Conservation (phyloP, 169 alveolate species). For the Babesia divergens region DNA sequence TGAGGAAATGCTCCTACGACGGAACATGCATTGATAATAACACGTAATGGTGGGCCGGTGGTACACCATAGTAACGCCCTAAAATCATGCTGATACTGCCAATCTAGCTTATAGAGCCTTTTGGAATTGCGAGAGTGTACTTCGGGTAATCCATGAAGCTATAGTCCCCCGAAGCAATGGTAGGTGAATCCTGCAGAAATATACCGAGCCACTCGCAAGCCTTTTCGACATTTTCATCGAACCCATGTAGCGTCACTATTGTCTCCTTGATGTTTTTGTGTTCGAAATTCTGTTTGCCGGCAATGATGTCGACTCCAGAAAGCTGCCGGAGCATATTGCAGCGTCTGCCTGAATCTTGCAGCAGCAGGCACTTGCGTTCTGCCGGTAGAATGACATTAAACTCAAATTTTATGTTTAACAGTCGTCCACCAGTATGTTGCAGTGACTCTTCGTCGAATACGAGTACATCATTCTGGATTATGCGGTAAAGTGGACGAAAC, state of each 20-base stretch:
- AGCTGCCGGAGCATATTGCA: constrained; percentile 42
- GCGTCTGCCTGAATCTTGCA: constrained; percentile 53
- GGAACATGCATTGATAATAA: no score
- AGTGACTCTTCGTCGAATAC: constrained; percentile 53
- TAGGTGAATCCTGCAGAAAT: constrained; percentile 50
- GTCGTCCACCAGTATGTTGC: constrained; percentile 8
- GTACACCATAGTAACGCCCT: no score
- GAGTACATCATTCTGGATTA: constrained; percentile 49
- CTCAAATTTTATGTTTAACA: constrained; percentile 53
- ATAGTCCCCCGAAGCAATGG: constrained; percentile 40
- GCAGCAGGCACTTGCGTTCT: constrained; percentile 48
- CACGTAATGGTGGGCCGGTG: no score
- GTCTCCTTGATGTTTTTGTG: constrained; percentile 55
- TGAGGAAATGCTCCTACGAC: no score
- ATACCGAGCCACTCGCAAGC: constrained; percentile 63
- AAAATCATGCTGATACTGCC: neutral
- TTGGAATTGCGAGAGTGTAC: constrained; percentile 59
- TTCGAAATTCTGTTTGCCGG: constrained; percentile 64
- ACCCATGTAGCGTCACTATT: constrained; percentile 52
- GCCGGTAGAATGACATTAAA: constrained; percentile 46
- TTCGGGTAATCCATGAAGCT: constrained; percentile 61
- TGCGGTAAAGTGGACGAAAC: constrained; percentile 59
- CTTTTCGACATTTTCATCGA: constrained; percentile 45
- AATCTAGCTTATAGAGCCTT: neutral
- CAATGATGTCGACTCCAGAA: constrained; percentile 58